Evolutionary conservation across 148 eudicot species (phyloP).

Genomic region (Vaccinium darrowii): DNA sequence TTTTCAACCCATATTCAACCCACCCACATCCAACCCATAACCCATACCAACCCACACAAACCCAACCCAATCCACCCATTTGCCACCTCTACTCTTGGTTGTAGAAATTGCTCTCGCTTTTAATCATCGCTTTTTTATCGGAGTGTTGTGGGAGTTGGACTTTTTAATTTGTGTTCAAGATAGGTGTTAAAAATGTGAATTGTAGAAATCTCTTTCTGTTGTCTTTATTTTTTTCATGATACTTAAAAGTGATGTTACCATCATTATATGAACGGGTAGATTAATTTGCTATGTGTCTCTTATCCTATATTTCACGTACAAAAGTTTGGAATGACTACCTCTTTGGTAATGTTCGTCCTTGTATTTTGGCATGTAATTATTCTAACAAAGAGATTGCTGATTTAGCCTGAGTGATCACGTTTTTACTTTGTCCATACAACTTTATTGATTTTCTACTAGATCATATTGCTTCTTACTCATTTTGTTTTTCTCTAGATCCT

Average conservation of each 20-base stretch:
- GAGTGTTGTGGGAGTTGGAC: background rate
- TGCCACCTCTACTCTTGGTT: too few relatives aligned
- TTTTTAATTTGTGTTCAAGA: background rate
- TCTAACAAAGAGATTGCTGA: background rate
- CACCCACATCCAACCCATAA: too few relatives aligned
- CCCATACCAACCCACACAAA: too few relatives aligned
- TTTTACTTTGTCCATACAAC: background rate
- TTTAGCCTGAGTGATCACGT: background rate
- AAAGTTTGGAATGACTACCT: background rate
- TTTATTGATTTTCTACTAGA: background rate
- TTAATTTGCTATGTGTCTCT: background rate
- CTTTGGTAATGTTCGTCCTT: background rate
- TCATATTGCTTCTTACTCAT: background rate
- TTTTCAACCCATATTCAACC: too few relatives aligned
- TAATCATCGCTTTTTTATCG: background rate
- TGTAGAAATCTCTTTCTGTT: too few relatives aligned
- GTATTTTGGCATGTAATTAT: background rate
- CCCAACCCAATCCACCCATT: too few relatives aligned
- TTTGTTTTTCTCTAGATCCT: constrained; percentile 47
- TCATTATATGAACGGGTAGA: background rate
- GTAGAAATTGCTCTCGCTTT: background rate
- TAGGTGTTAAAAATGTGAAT: background rate
- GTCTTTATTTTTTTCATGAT: background rate
- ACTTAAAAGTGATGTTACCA: background rate
- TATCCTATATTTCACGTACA: background rate